phyloP scores from a whole-genome alignment of 2,329 filamentous ascomycete species.

The Rugonectria rugulosa region DNA sequence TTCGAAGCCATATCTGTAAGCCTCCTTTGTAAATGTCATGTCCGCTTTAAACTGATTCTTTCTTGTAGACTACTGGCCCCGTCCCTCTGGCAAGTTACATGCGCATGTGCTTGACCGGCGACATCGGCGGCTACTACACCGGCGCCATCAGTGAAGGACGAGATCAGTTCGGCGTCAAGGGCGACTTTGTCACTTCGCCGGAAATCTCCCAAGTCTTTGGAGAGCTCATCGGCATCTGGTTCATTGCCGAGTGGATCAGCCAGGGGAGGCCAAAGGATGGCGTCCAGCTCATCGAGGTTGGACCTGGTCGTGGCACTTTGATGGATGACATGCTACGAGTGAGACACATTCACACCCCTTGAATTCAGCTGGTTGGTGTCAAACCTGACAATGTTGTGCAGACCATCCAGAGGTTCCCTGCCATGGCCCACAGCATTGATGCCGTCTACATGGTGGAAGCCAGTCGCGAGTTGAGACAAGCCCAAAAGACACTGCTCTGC shows the following conservation, averaged over 20 bases:
- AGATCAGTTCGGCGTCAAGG: conserved; percentile 91
- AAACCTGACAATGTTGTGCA: conserved; percentile 44
- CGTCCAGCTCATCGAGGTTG: conserved; percentile 91
- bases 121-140: conserved; percentile 93
- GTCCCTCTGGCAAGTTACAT: conserved; percentile 94
- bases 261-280: conserved; percentile 78
- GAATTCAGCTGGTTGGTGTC: background rate
- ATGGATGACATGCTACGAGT: conserved; percentile 97
- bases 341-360: conserved; percentile 46
- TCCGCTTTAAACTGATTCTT: background rate
- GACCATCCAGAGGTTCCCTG: conserved; percentile 86
- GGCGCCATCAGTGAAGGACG: conserved; percentile 70
- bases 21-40: background rate
- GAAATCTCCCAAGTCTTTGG: conserved; percentile 98
- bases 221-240: conserved; percentile 92
- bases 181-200: conserved; percentile 96
- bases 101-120: conserved; percentile 96
- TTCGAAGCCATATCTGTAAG: conserved; percentile 84
- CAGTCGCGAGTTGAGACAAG: conserved; percentile 77
- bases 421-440: conserved; percentile 78
- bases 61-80: conserved; percentile 74
- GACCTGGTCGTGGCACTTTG: conserved; percentile 90
- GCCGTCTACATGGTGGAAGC: conserved; percentile 95
- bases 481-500: conserved; percentile 85
- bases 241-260: conserved; percentile 94